Conservation (phyloP, 345 rosid genomes). For the Syzygium oleosum region DNA sequence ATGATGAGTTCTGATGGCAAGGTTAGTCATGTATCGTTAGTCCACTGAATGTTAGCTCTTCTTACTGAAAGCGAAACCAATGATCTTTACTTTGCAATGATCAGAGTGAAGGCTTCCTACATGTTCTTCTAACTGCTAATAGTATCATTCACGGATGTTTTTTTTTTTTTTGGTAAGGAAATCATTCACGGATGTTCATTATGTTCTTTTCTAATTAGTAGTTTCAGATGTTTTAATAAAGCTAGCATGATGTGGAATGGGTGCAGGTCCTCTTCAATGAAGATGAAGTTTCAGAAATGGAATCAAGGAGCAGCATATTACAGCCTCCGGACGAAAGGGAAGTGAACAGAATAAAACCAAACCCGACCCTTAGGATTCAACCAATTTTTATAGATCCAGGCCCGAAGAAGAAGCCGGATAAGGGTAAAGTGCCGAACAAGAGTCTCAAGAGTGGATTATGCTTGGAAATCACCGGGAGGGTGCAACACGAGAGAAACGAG, state of each 20-base stretch:
- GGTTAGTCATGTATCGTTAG: neutral
- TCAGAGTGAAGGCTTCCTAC: neutral
- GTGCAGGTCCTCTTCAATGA: conserved; percentile 59
- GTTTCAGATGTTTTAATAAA: neutral
- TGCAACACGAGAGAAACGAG: conserved; percentile 68
- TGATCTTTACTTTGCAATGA: neutral
- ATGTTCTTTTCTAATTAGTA: neutral
- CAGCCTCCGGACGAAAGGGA: conserved; percentile 51
- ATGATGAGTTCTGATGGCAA: neutral
- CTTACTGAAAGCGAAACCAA: neutral
- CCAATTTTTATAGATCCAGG: conserved; percentile 76
- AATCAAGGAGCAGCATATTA: conserved; percentile 48
- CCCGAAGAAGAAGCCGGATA: conserved; percentile 30
- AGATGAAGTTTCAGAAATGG: conserved; percentile 60
- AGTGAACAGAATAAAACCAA: conserved; percentile 67
- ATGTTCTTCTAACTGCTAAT: neutral
- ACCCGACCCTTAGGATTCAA: conserved; percentile 48
- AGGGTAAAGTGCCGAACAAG: conserved; percentile 28
- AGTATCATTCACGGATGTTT: neutral
- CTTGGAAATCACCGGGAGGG: conserved; percentile 73
- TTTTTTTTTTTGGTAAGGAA: too few relatives aligned
- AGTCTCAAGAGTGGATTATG: conserved; percentile 40
- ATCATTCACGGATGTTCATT: neutral
- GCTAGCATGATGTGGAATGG: neutral
- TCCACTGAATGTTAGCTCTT: neutral